Evolutionary conservation across 768 basidiomycete genomes (phyloP), one percentile per base, ranked within the genome.

Genomic region (Hydnomerulius pinastri): DNA sequence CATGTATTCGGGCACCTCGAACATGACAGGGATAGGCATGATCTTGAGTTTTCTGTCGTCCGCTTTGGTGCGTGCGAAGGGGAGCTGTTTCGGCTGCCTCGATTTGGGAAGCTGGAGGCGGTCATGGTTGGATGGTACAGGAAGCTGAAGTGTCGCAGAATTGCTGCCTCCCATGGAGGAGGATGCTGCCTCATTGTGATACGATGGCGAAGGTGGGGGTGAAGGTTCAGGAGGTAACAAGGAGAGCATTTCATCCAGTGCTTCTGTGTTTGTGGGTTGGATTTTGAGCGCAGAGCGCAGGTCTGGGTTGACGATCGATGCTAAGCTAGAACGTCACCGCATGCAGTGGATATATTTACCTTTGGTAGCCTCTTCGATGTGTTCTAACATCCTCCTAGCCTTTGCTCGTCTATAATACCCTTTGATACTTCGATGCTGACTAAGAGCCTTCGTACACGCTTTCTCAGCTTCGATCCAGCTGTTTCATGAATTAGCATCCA

Each of bases 381-480:
- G 73, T 3, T 76, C 78, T 36, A 82, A 73, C 78, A 86, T 85
- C 55, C 74, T 78, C 37, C 83, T 73, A 0, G 87, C 86, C 36
- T 80, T 81, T 2, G 85, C 86, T 13, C 87, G 79, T 18, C 87
- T 78, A 64, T 78, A 90, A 51, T 84, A 77, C 1, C 83, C 87
- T 56, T 90, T 90, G 46, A 79, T 78, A 48, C 82, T 86, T 28
- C 74, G 73, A 58, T 87, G 86, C 53, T 87, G 86, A 24, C 71
- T 58, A 15, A 90, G 70, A 1, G 86, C 85, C 50, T 75, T 70
- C 2, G 84, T 80, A 56, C 87, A 90, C 1, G 86, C 87, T 18
- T 75, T 71, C 61, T 90, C 87, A 2, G 87, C 87, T 60, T 80
- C 80, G 39, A 83, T 80, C 81, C 83, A 89, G 50, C 87, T 89